Evolutionary conservation across 768 basidiomycete species (phyloP).

Genomic region (Suillus sp.): DNA sequence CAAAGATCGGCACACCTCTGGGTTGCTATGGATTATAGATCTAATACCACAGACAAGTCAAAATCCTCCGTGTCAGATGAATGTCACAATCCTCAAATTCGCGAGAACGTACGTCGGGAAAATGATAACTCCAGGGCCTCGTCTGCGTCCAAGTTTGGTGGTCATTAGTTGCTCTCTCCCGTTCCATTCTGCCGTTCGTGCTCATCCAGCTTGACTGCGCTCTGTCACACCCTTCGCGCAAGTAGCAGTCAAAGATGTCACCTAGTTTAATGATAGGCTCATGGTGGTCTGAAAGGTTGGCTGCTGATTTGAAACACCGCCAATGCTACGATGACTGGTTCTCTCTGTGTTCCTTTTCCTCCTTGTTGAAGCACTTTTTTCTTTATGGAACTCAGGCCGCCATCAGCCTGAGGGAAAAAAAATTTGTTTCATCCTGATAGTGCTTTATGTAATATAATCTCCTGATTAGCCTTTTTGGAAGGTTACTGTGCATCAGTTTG

Average conservation of each 20-base stretch:
- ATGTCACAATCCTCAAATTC: background rate
- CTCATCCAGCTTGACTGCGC: background rate
- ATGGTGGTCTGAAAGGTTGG: too few species aligned
- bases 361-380: too few species aligned
- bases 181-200: background rate
- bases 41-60: background rate
- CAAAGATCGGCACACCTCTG: background rate
- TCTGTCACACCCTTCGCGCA: background rate
- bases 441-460: background rate
- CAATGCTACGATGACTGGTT: background rate
- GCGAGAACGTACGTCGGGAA: background rate
- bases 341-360: too few species aligned
- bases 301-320: too few species aligned
- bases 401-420: too few species aligned
- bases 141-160: background rate
- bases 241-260: too few species aligned
- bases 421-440: too few species aligned
- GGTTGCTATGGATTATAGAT: background rate
- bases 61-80: too few species aligned
- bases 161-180: background rate
- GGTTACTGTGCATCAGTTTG: background rate
- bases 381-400: too few species aligned
- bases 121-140: background rate
- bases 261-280: too few species aligned
- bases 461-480: slow-evolving; percentile 1